These are phyloP conservation scores for Ampelocalamus luodianensis DNA, from an alignment of 176 grass and related monocot species.

Conservation along the genomic window DNA sequence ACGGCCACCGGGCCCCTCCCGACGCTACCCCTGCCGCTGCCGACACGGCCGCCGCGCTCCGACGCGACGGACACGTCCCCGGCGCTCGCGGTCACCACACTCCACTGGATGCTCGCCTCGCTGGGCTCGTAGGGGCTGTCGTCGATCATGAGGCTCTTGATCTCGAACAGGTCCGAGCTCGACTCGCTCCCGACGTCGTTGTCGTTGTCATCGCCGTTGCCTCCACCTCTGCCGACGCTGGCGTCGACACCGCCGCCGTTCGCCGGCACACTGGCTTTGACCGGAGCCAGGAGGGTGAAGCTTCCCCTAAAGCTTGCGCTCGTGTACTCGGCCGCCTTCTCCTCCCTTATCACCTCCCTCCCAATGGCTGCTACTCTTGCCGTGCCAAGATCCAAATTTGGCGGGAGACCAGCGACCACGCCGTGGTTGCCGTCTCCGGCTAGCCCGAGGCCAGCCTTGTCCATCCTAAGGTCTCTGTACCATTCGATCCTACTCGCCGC, in stretches of 20 bases:
- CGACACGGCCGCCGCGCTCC: slow-evolving; percentile 23
- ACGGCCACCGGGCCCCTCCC: neutral
- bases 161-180: slow-evolving; percentile 98
- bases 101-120: slow-evolving; percentile 90
- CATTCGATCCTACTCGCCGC: slow-evolving; percentile 39
- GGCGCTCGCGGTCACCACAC: slow-evolving; percentile 69
- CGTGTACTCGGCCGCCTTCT: slow-evolving; percentile 24
- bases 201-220: neutral
- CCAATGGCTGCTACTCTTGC: slow-evolving; percentile 47
- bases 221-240: neutral
- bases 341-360: slow-evolving; percentile 7
- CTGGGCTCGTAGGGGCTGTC: slow-evolving; percentile 76
- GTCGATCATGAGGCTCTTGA: slow-evolving; percentile 74
- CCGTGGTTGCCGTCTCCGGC: neutral
- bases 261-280: neutral
- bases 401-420: slow-evolving; percentile 23
- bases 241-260: neutral
- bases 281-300: slow-evolving; percentile 42
- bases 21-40: neutral
- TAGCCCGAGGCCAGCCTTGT: slow-evolving; percentile 45
- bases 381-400: slow-evolving; percentile 43
- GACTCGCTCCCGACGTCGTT: slow-evolving; percentile 67
- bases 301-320: slow-evolving; percentile 25
- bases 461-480: slow-evolving; percentile 55
- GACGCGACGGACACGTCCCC: slow-evolving; percentile 56